Evolutionary conservation across 1,139 yeast genomes (phyloP), one percentile per base, ranked within the genome.

Genomic region (Schizosaccharomyces versatilis): DNA sequence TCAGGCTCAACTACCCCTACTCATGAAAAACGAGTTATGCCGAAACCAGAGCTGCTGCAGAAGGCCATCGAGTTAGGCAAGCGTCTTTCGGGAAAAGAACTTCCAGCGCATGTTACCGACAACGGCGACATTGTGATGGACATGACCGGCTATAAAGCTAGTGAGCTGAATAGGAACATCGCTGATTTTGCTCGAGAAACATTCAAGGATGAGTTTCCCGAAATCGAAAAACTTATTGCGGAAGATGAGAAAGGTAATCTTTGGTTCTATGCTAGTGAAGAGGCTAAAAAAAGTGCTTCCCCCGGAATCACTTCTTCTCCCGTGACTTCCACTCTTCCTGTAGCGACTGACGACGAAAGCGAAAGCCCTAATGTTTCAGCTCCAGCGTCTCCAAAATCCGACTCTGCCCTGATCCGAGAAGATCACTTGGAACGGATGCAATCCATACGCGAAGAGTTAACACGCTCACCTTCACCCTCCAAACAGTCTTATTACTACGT

Each of bases 71-170:
- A 44, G n/a, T 8, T 44, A 7, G 49, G 49, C 14, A 44, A 44
- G n/a, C 36, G 49, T 19, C 49, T 44, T 6, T 76, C 76, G 32
- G 74, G 76, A 59, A 76, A 78, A 61, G 84, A 86, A 62, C 88
- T 90, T 47, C 96, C 97, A 1, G 81, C 94, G 19, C 85, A 81
- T 61, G 76, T 88, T 48, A 94, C 85, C 60, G 80, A 82, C 60
- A 84, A 85, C 63, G 98, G 98, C 10, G 95, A 88, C 64, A 74
- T 93, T 63, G 77, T 88, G 52, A 71, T 93, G 53, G 99, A 93
- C 68, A 84, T 90, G 81, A 94, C 86, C 62, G 99, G 99, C 36
- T 93, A 93, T 69, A 90, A 88, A 68, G 84, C 81, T 61, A 80
- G 82, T 41, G 77, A 79, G 60, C 84, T 81, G 64, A 68, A 69